Percentiles rank a stretch among this genome's conserved stretches.
Conservation (phyloP, 345 rosid species). For the Citrus sp. region DNA sequence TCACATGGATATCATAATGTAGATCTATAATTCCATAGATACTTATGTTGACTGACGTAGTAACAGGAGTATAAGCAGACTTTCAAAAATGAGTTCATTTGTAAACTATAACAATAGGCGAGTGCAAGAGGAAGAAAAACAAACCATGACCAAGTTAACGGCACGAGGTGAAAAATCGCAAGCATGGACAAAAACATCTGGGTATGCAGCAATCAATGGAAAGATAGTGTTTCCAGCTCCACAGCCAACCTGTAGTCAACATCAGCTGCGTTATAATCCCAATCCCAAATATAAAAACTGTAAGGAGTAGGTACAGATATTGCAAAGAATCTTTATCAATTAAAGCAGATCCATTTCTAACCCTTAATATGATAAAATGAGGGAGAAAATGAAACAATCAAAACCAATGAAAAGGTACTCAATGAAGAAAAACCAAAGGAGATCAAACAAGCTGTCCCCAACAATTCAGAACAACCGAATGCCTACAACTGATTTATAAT, state of each 20-base stretch:
- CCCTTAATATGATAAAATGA: not conserved
- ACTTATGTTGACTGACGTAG: not conserved
- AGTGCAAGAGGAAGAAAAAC: slow-evolving; percentile 15
- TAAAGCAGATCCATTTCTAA: not conserved
- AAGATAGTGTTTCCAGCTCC: slow-evolving; percentile 91
- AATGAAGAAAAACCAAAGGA: not conserved
- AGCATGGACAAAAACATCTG: slow-evolving; percentile 72
- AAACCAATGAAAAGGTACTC: not conserved
- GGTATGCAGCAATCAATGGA: slow-evolving; percentile 76
- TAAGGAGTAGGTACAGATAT: not conserved
- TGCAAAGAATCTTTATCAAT: not conserved
- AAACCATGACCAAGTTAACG: slow-evolving; percentile 85
- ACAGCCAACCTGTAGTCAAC: slow-evolving; percentile 70
- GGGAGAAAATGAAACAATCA: not conserved
- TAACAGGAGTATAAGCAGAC: too few relatives aligned
- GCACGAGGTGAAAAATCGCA: slow-evolving; percentile 94
- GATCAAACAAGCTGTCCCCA: not conserved
- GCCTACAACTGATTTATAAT: not conserved
- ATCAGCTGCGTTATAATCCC: not conserved
- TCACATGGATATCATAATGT: not conserved
- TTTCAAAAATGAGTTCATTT: not conserved
- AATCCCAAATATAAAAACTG: not conserved
- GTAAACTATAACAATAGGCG: not conserved
- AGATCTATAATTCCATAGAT: not conserved
- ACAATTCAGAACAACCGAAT: not conserved